Percentiles rank a stretch among this genome's conserved stretches.
Evolutionary conservation across 148 eudicot species (phyloP).

Genomic region (Heliosperma pusillum): DNA sequence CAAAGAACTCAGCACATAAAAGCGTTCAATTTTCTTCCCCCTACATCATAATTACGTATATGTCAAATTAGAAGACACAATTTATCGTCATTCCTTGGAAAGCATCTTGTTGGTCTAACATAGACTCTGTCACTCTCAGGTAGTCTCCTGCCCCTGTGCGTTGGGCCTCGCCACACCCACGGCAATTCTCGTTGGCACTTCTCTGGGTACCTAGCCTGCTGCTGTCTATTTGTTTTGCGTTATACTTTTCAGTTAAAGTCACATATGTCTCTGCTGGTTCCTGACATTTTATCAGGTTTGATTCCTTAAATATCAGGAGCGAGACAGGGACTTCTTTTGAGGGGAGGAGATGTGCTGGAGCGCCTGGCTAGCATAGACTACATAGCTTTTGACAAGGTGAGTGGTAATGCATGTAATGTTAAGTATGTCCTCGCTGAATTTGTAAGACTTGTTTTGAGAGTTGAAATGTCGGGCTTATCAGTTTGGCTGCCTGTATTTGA

Average conservation of each 20-base stretch:
- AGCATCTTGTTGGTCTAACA: background rate
- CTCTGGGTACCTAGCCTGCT: conserved; percentile 53
- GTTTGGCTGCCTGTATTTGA: background rate
- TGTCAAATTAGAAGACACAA: conserved; percentile 2
- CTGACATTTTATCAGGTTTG: conserved; percentile 4
- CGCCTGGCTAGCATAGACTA: conserved; percentile 71
- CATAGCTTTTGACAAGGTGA: conserved; percentile 85
- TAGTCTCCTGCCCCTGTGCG: conserved; percentile 97
- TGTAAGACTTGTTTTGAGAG: background rate
- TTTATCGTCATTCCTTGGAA: background rate
- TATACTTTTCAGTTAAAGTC: background rate
- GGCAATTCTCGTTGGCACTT: conserved; percentile 93
- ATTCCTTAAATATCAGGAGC: conserved; percentile 55
- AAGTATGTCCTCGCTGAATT: background rate
- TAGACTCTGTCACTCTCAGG: conserved; percentile 40
- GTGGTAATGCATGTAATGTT: background rate
- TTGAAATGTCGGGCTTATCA: background rate
- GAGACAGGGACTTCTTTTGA: conserved; percentile 84
- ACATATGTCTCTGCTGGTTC: conserved; percentile 1
- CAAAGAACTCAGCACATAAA: background rate
- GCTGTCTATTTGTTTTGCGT: conserved; percentile 11
- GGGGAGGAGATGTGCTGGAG: conserved; percentile 96
- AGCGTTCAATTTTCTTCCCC: background rate
- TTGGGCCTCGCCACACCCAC: conserved; percentile 99
- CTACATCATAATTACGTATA: background rate